These are phyloP conservation scores for Citeromyces nyonsensis DNA, from an alignment of 805 yeast genomes.

Conservation along the genomic window DNA sequence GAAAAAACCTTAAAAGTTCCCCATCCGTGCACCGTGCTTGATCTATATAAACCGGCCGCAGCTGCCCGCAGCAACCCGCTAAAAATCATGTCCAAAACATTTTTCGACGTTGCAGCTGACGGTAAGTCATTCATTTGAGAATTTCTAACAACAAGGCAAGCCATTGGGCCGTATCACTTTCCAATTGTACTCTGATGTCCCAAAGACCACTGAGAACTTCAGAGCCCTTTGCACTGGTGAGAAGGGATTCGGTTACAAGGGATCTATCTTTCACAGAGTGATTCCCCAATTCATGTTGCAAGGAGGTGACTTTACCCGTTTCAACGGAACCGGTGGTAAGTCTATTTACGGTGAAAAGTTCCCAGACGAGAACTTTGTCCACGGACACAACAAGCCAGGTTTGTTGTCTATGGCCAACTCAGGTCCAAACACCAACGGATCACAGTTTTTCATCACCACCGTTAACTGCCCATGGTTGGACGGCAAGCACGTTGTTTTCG, in stretches of 20 bases:
- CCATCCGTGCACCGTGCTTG: too few relatives aligned
- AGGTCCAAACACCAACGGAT: constrained; percentile 96
- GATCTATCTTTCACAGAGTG: constrained; percentile 87
- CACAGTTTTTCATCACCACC: constrained; percentile 93
- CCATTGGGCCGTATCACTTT: constrained; percentile 49
- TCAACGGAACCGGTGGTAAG: constrained; percentile 87
- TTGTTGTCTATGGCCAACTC: constrained; percentile 95
- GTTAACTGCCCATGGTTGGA: constrained; percentile 81
- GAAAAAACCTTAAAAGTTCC: background rate
- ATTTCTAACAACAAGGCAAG: constrained; percentile 14
- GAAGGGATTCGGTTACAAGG: constrained; percentile 81
- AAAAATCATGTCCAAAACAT: constrained; percentile 19
- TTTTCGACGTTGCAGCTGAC: constrained; percentile 24
- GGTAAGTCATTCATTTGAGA: constrained; percentile 9
- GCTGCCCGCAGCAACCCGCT: background rate
- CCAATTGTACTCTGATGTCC: constrained; percentile 81
- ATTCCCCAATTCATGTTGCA: constrained; percentile 94
- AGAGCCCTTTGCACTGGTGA: constrained; percentile 83
- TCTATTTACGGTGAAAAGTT: constrained; percentile 71
- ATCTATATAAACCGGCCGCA: background rate
- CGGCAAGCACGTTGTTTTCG: constrained; percentile 91
- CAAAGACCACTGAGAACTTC: constrained; percentile 94
- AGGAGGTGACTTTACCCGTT: constrained; percentile 74
- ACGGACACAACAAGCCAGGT: constrained; percentile 64
- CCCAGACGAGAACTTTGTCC: constrained; percentile 61